Conservation (phyloP, 139 green algal genomes). For the Picochlorum sp. region DNA sequence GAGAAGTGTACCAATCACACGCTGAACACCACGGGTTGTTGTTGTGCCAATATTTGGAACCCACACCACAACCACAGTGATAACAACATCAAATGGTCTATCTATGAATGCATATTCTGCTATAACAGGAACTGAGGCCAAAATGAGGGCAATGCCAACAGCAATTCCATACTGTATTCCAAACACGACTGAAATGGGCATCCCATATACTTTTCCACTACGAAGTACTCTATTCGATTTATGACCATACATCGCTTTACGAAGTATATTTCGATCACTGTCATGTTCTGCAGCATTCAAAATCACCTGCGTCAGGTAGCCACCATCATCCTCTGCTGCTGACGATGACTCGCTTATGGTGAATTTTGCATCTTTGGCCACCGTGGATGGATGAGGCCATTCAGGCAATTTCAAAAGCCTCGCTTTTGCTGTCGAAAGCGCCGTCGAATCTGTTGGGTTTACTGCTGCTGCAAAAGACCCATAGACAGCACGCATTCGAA, state of each 20-base stretch:
- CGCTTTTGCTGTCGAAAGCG: not conserved
- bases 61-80: not conserved
- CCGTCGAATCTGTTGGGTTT: not conserved
- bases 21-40: not conserved
- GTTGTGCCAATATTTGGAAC: not conserved
- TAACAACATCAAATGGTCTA: not conserved
- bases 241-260: not conserved
- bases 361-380: not conserved
- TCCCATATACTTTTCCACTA: not conserved
- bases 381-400: not conserved
- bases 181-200: not conserved
- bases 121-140: not conserved
- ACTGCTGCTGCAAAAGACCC: not conserved
- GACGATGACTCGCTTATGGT: not conserved
- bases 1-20: not conserved
- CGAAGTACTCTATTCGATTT: not conserved
- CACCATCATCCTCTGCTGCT: not conserved
- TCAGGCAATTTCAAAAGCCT: not conserved
- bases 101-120: not conserved
- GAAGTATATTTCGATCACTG: not conserved
- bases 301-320: not conserved
- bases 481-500: not conserved
- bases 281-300: not conserved
- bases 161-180: constrained; percentile 1
- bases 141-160: not conserved